Evolutionary conservation across 768 basidiomycete genomes (phyloP).

Genomic region (Boletus coccyginus): DNA sequence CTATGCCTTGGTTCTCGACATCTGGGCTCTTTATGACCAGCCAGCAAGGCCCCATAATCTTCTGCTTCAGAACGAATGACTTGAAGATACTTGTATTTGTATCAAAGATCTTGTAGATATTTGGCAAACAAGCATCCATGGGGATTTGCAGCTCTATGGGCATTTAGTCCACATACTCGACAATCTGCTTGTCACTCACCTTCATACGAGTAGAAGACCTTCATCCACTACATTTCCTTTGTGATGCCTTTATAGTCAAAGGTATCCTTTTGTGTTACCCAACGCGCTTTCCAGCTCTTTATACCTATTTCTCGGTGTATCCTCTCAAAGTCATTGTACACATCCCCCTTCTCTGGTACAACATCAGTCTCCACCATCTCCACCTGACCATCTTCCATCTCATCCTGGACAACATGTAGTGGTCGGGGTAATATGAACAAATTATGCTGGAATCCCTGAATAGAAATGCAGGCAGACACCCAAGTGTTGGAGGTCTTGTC

Average conservation of each 20-base stretch:
- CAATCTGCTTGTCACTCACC: constrained; percentile 44
- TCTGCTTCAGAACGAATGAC: constrained; percentile 87
- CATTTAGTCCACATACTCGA: not conserved
- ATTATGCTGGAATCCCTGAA: constrained; percentile 86
- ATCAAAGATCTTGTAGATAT: constrained; percentile 86
- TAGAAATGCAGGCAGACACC: constrained; percentile 83
- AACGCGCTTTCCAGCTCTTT: constrained; percentile 75
- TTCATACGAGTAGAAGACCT: constrained; percentile 88
- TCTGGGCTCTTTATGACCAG: constrained; percentile 75
- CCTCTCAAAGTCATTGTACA: constrained; percentile 80
- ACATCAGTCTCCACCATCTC: constrained; percentile 67
- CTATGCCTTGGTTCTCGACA: constrained; percentile 76
- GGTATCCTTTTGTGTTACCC: constrained; percentile 86
- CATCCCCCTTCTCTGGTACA: constrained; percentile 65
- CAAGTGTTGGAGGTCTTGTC: constrained; percentile 65
- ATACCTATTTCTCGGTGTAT: constrained; percentile 72
- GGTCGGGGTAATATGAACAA: constrained; percentile 84
- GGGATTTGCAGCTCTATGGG: constrained; percentile 51
- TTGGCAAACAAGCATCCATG: constrained; percentile 69
- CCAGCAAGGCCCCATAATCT: constrained; percentile 99
- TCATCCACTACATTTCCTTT: constrained; percentile 83
- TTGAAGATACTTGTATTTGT: constrained; percentile 93
- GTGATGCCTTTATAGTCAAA: constrained; percentile 81
- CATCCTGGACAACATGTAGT: constrained; percentile 45
- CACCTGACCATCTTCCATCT: constrained; percentile 27